Evolutionary conservation across 2,329 filamentous ascomycete species (phyloP).

Genomic region (Daldinia eschscholtzii): DNA sequence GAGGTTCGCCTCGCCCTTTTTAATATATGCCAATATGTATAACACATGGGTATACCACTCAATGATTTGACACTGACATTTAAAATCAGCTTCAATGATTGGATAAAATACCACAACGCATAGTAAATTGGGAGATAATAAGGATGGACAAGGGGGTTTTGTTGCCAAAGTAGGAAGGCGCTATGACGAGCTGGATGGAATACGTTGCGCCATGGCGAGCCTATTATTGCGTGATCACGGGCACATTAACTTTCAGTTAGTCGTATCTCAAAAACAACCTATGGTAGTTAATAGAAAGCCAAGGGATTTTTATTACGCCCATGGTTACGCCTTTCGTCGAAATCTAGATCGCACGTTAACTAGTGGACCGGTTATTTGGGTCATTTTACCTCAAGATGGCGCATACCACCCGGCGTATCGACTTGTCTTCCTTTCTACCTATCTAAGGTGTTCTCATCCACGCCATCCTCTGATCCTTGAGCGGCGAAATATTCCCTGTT

Average conservation of each 20-base stretch:
- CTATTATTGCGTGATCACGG: slow-evolving; percentile 3
- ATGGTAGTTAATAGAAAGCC: not conserved
- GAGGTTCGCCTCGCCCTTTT: slow-evolving; percentile 2
- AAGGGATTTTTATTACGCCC: not conserved
- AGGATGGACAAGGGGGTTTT: not conserved
- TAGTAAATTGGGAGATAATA: not conserved
- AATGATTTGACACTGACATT: not conserved
- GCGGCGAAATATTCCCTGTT: not conserved
- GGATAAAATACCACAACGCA: not conserved
- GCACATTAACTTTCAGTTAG: not conserved
- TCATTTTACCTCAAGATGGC: not conserved
- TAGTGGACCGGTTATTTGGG: not conserved
- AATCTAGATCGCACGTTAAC: not conserved
- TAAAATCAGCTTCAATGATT: not conserved
- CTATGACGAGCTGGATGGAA: slow-evolving; percentile 1
- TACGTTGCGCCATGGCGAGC: slow-evolving; percentile 6
- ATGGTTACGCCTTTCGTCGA: not conserved
- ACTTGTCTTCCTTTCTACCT: not conserved
- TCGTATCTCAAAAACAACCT: not conserved
- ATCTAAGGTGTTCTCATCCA: not conserved
- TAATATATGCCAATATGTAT: slow-evolving; percentile 1
- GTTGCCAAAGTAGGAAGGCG: slow-evolving; percentile 1
- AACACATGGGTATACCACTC: not conserved
- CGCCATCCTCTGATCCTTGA: not conserved
- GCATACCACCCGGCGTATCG: not conserved